These are phyloP conservation scores for Podosphaera xanthii DNA, from an alignment of 2,329 filamentous ascomycete species.

Conservation along the genomic window DNA sequence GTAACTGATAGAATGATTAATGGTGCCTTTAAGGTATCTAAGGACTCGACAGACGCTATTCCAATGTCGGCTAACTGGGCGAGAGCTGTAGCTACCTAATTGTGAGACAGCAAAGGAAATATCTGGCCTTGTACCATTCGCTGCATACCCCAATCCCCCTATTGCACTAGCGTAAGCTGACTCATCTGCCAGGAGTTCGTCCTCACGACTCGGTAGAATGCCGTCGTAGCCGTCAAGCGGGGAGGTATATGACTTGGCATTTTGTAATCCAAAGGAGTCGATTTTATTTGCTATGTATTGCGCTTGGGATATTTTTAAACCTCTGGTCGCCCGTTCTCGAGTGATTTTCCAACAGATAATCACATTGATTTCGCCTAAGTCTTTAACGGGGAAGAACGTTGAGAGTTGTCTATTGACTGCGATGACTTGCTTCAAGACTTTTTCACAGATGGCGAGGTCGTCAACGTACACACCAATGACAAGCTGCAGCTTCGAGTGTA, in stretches of 20 bases:
- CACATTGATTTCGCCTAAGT: background rate
- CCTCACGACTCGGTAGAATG: background rate
- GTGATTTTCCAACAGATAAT: no score
- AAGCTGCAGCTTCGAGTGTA: background rate
- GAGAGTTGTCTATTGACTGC: background rate
- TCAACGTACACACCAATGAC: background rate
- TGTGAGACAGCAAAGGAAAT: background rate
- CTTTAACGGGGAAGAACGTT: background rate
- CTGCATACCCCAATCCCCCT: background rate
- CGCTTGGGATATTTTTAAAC: no score
- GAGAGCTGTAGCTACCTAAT: background rate
- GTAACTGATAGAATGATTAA: no score
- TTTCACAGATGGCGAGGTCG: no score
- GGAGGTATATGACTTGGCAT: background rate
- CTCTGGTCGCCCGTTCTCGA: no score
- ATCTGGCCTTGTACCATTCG: background rate
- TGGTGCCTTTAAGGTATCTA: background rate
- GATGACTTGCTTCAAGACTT: background rate
- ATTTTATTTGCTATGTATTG: no score
- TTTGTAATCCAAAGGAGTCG: no score
- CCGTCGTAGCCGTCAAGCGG: background rate
- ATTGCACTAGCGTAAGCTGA: no score
- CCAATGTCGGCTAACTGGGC: background rate
- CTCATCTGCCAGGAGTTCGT: background rate
- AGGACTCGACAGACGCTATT: background rate